These are phyloP conservation scores for Claviceps paspali DNA, from an alignment of 2,329 filamentous ascomycete species.

Conservation along the genomic window DNA sequence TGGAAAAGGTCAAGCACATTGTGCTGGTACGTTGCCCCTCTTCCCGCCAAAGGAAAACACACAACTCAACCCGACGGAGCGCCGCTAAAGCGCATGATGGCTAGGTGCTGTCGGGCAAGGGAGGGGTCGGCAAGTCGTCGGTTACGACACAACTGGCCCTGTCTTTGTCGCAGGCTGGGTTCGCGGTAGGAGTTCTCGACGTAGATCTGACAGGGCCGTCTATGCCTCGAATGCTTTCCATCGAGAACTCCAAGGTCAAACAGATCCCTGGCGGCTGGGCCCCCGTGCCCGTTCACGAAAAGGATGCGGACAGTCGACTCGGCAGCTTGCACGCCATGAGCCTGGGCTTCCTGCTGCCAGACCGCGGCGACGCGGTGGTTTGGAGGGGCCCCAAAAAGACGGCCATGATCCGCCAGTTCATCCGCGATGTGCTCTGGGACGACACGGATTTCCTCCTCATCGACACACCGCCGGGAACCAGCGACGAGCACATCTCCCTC, in stretches of 20 bases:
- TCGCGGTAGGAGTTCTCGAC: conserved; percentile 88
- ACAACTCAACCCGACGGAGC: background rate
- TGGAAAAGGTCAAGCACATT: conserved; percentile 55
- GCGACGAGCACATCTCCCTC: conserved; percentile 91
- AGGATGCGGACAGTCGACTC: conserved; percentile 31
- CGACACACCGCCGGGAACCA: conserved; percentile 91
- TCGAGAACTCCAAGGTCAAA: conserved; percentile 77
- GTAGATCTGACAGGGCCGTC: conserved; percentile 93
- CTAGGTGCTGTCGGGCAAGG: conserved; percentile 82
- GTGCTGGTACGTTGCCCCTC: conserved; percentile 51
- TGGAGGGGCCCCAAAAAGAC: conserved; percentile 99
- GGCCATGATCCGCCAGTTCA: conserved; percentile 93
- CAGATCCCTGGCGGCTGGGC: conserved; percentile 88
- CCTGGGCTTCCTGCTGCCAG: conserved; percentile 73
- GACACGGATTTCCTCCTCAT: conserved; percentile 84
- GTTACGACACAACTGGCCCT: conserved; percentile 94
- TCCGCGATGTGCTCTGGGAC: conserved; percentile 81
- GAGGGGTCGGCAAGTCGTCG: conserved; percentile 93
- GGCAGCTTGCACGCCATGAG: conserved; percentile 75
- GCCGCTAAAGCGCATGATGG: background rate
- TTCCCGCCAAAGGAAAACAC: background rate
- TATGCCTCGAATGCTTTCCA: conserved; percentile 85
- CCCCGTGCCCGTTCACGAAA: conserved; percentile 67
- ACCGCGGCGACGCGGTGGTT: conserved; percentile 79
- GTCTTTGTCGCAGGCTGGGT: conserved; percentile 68